These are phyloP conservation scores for Phaseolus lunatus DNA, from an alignment of 306 rosid species.

Conservation along the genomic window DNA sequence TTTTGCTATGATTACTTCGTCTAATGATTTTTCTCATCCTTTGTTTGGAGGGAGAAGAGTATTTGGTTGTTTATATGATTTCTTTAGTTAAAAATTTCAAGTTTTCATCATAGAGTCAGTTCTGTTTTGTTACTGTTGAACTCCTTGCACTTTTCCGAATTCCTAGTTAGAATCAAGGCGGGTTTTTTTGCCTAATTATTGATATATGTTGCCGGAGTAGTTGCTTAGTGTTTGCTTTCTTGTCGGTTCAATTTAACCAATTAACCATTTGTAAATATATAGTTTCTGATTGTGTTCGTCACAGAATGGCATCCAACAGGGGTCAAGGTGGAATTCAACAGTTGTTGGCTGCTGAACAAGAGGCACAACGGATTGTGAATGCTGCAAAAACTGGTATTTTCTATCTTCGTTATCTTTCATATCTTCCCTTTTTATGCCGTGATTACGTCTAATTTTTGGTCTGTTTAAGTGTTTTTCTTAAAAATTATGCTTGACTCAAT, in stretches of 20 bases:
- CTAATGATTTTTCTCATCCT: background rate
- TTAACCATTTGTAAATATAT: constrained; percentile 31
- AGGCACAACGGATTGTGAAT: constrained; percentile 93
- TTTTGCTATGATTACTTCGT: background rate
- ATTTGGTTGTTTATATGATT: background rate
- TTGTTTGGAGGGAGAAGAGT: constrained; percentile 2
- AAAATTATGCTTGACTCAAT: background rate
- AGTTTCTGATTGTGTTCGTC: constrained; percentile 36
- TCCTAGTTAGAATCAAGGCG: background rate
- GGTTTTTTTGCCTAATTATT: background rate
- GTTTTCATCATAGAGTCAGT: background rate
- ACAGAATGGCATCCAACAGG: constrained; percentile 81
- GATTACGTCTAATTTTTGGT: constrained; percentile 1
- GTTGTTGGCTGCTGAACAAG: constrained; percentile 96
- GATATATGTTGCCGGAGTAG: background rate
- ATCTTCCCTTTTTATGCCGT: background rate
- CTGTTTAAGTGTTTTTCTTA: background rate
- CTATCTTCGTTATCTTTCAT: background rate
- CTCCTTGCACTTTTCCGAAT: background rate
- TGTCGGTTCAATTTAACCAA: constrained; percentile 1
- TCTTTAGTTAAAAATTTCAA: background rate
- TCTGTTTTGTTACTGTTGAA: background rate
- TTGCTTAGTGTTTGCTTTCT: constrained; percentile 22
- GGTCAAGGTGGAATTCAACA: constrained; percentile 98
- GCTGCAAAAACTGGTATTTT: constrained; percentile 85